Percentiles rank a stretch among this genome's conserved stretches.
Conservation (phyloP, 2,329 filamentous ascomycete genomes). For the Colletotrichum coccodes region DNA sequence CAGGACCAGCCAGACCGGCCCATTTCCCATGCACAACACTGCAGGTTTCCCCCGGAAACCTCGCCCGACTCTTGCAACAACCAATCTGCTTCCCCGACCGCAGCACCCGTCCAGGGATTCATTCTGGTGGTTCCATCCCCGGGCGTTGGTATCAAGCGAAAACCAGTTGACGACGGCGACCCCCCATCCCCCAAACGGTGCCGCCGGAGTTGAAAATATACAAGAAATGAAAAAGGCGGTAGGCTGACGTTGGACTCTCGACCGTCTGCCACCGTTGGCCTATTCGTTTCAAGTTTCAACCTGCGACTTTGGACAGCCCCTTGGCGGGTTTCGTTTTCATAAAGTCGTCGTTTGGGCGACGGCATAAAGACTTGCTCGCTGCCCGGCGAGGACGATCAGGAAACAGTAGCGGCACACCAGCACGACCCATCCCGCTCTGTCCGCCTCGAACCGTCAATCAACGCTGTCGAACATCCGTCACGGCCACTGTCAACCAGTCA, state of each 20-base stretch:
- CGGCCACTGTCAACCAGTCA: background rate
- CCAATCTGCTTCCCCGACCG: conserved; percentile 18
- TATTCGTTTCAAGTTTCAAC: conserved; percentile 29
- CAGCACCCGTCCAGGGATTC: background rate
- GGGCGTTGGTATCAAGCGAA: background rate
- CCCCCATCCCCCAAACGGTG: background rate
- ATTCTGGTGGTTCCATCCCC: background rate
- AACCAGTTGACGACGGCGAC: conserved; percentile 10
- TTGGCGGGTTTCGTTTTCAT: conserved; percentile 26
- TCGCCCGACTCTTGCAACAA: background rate
- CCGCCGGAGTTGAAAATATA: background rate
- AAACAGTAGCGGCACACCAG: background rate
- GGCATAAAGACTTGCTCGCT: background rate
- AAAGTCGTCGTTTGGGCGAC: conserved; percentile 11
- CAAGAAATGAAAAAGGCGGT: background rate
- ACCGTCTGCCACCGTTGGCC: conserved; percentile 7
- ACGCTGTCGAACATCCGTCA: background rate
- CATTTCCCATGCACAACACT: background rate
- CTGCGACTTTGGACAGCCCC: conserved; percentile 21
- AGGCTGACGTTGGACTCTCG: background rate
- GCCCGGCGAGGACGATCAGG: background rate
- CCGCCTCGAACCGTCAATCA: background rate
- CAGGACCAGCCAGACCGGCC: background rate
- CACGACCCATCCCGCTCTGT: background rate
- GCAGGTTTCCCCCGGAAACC: background rate